Base-by-base conservation (phyloP, 2,329 filamentous ascomycete species). In the Boeremia exigua region DNA sequence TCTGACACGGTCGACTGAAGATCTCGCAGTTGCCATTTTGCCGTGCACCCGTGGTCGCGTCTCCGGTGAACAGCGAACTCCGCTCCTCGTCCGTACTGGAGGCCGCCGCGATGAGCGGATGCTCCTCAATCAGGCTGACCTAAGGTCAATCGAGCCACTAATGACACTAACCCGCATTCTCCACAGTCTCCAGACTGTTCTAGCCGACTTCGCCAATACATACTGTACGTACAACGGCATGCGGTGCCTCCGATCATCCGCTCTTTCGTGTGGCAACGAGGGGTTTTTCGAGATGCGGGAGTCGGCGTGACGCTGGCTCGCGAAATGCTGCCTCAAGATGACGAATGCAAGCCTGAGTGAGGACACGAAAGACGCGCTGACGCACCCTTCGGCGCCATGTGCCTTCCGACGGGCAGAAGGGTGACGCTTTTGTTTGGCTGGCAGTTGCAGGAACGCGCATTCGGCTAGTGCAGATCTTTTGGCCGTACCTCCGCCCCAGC, bases 21-120 rank as follows among this genome's bases (percentile, higher is more conserved):
- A 29, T 17, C 33, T 44, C 33, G 11, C 46, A 48, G 29, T 45
- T 58, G 48, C 56, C 46, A 36, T 34, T 47, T 48, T 29, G 44
- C 43, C 40, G 48, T 40, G 14, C 28, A 29, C 28, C 9, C 34
- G 9, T 9, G 28, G 25, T 51, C 59, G 60, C 15, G 66, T 60
- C 11, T 68, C 65, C 48, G 63, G 68, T 23, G 54, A 65, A 28
- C 37, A 62, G 50, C 6, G 65, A 58, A 38, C 58, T 63, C 48
- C 54, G 57, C 50, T 44, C 45, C 39, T 43, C 46, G 52, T 56
- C 52, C 49, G 55, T 38, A 47, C 23, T n/a, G 19, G 30, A 45
- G 49, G 48, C 50, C 37, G 42, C 47, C 25, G 48, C 47, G 53
- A 56, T 47, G 23, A 25, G 36, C 40, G 46, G 33, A 46, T 30